Evolutionary conservation across 148 eudicot genomes (phyloP).

Genomic region (Fagopyrum homotropicum): DNA sequence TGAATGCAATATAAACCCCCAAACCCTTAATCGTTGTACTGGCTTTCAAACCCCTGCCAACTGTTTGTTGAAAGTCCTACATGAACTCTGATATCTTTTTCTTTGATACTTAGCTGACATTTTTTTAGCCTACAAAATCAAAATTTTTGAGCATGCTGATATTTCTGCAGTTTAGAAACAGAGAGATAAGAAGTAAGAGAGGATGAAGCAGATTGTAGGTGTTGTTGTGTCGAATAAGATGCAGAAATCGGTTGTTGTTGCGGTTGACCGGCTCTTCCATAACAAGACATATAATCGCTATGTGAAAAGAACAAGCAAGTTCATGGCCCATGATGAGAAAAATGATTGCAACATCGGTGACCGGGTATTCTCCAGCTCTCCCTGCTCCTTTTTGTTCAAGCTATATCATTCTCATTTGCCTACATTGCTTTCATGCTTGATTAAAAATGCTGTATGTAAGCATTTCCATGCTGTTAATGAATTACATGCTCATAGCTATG

Average conservation of each 20-base stretch:
- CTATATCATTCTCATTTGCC: not conserved
- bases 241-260: slow-evolving; percentile 50
- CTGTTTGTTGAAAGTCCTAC: slow-evolving; percentile 5
- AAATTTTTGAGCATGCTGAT: not conserved
- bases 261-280: slow-evolving; percentile 42
- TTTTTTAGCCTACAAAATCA: not conserved
- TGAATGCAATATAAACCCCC: too few species aligned
- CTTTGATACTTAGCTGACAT: not conserved
- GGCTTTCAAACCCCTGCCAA: not conserved
- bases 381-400: not conserved
- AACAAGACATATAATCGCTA: slow-evolving; percentile 32
- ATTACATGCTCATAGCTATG: not conserved
- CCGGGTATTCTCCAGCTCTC: slow-evolving; percentile 23
- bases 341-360: slow-evolving; percentile 45
- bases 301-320: slow-evolving; percentile 38
- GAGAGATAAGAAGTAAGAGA: not conserved
- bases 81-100: not conserved
- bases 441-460: not conserved
- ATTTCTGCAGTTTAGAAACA: not conserved
- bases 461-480: not conserved
- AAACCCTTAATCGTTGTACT: too few species aligned
- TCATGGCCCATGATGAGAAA: slow-evolving; percentile 51
- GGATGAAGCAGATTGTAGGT: slow-evolving; percentile 46
- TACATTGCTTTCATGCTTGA: not conserved
- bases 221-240: slow-evolving; percentile 51